Percentiles rank a stretch among this genome's conserved stretches.
phyloP scores from a whole-genome alignment of 352 stramenopile species.

The Globisporangium orthogonon region DNA sequence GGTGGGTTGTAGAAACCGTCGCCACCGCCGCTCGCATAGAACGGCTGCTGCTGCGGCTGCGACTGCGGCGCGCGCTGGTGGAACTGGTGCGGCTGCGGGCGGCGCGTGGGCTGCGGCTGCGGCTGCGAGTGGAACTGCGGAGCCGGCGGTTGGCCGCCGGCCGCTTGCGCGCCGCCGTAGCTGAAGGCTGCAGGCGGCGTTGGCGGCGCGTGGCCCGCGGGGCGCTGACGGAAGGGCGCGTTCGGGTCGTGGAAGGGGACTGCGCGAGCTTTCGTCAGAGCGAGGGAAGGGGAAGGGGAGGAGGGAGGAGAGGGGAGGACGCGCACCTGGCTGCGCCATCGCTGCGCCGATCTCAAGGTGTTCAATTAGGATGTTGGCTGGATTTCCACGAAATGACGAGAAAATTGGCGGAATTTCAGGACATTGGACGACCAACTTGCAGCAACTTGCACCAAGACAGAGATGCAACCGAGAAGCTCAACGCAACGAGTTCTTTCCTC shows the following conservation, averaged over 20 bases:
- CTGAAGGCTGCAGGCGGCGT: constrained; percentile 16
- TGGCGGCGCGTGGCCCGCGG: constrained; percentile 18
- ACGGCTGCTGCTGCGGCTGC: constrained; percentile 12
- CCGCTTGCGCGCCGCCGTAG: constrained; percentile 1
- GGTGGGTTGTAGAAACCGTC: constrained; percentile 23
- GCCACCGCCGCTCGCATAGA: constrained; percentile 9
- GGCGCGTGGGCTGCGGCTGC: constrained; percentile 27
- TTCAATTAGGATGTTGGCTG: too few species aligned
- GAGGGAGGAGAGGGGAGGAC: background rate
- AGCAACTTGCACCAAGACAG: too few species aligned
- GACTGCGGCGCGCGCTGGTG: constrained; percentile 27
- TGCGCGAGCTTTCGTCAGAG: constrained; percentile 5
- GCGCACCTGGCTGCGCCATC: constrained; percentile 28
- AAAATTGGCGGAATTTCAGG: background rate
- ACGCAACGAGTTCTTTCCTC: too few species aligned
- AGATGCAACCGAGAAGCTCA: too few species aligned
- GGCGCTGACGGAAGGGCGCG: constrained; percentile 33
- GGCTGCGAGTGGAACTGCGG: constrained; percentile 25
- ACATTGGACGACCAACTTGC: too few species aligned
- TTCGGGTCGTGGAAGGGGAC: constrained; percentile 57
- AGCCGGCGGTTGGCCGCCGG: constrained; percentile 6
- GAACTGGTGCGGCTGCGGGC: constrained; percentile 53
- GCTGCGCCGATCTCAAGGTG: background rate
- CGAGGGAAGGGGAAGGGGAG: background rate
- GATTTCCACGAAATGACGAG: too few species aligned